Conservation (phyloP, 441 rosid species). For the Pelargonium cotyledonis region DNA sequence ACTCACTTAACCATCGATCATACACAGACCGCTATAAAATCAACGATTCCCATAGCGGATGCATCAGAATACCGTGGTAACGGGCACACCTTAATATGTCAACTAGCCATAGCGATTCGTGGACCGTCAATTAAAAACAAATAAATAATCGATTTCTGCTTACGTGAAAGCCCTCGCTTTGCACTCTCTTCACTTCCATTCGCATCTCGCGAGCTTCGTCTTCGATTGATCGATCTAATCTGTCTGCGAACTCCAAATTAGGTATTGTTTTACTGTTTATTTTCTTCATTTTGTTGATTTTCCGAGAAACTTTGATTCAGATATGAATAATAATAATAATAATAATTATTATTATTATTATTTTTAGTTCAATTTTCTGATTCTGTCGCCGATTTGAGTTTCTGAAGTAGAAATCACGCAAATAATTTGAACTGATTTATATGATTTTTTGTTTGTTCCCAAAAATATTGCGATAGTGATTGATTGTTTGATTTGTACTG, state of each 20-base stretch:
- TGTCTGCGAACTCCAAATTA: neutral
- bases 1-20: neutral
- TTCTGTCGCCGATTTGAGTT: neutral
- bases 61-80: neutral
- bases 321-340: too few relatives aligned
- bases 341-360: too few relatives aligned
- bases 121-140: neutral
- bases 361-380: too few relatives aligned
- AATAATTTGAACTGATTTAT: neutral
- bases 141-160: too few relatives aligned
- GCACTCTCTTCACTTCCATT: neutral
- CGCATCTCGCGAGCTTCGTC: neutral
- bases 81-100: neutral
- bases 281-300: too few relatives aligned
- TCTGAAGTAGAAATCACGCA: neutral
- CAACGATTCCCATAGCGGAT: neutral
- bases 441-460: too few relatives aligned
- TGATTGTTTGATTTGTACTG: neutral
- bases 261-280: too few relatives aligned
- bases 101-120: neutral
- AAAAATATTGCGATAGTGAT: neutral
- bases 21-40: neutral
- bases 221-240: neutral
- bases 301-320: neutral
- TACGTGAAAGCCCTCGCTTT: neutral